Percentiles rank a stretch among this genome's conserved stretches.
Evolutionary conservation across 2,329 filamentous ascomycete genomes (phyloP).

Genomic region (Fonsecaea pedrosoi): DNA sequence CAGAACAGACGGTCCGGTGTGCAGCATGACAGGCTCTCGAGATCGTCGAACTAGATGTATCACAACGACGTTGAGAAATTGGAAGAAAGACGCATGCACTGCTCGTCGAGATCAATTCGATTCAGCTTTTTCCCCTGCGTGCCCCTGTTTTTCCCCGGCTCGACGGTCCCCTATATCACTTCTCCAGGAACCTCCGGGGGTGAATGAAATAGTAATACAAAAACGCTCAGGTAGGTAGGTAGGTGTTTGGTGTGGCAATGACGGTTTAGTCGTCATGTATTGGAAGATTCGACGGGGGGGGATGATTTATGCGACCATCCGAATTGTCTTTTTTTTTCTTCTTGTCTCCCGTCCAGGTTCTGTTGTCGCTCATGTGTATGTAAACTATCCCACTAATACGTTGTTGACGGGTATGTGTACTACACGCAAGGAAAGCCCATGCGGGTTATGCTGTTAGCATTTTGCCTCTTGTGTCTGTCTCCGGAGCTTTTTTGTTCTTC

Average conservation of each 20-base stretch:
- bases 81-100: not conserved
- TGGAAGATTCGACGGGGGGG: not conserved
- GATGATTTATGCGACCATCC: not conserved
- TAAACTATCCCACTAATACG: conserved; percentile 53
- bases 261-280: not conserved
- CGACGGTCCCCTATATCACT: not conserved
- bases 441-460: conserved; percentile 1
- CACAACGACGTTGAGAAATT: no score
- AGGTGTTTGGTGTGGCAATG: not conserved
- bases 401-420: conserved; percentile 61
- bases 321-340: not conserved
- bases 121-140: not conserved
- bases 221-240: not conserved
- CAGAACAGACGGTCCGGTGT: no score
- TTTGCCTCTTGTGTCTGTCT: not conserved
- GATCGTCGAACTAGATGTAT: no score
- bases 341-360: not conserved
- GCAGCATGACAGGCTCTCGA: no score
- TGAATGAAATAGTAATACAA: not conserved
- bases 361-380: not conserved
- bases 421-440: conserved; percentile 34
- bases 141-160: not conserved
- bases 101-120: not conserved
- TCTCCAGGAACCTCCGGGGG: not conserved
- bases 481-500: not conserved